These are phyloP conservation scores for Epichloe coenophiala DNA, from an alignment of 2,329 filamentous ascomycete species.

Conservation along the genomic window DNA sequence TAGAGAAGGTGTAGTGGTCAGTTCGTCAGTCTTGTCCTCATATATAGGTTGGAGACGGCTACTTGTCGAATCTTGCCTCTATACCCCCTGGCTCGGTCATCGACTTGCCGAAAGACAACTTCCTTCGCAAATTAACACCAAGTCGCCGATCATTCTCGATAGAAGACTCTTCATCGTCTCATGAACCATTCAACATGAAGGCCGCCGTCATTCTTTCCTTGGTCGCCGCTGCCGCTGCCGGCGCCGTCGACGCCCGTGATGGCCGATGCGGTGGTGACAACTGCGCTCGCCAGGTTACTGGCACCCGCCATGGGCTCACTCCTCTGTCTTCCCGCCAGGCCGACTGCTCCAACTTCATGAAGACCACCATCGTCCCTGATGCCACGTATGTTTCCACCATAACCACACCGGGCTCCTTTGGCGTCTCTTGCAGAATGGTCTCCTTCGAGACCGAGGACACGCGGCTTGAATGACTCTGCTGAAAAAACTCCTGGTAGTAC, in stretches of 20 bases:
- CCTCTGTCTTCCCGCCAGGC: conserved; percentile 22
- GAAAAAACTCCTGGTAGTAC: conserved; percentile 9
- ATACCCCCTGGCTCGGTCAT: not conserved
- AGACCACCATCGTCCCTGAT: conserved; percentile 25
- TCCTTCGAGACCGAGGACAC: not conserved
- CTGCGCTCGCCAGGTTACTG: conserved; percentile 33
- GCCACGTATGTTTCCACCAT: conserved; percentile 21
- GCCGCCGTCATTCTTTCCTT: conserved; percentile 24
- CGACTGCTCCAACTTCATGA: conserved; percentile 28
- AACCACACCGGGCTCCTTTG: not conserved
- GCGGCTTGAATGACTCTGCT: not conserved
- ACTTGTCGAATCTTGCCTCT: not conserved
- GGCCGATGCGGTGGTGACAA: conserved; percentile 27
- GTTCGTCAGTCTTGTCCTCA: not conserved
- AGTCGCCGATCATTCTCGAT: conserved; percentile 1
- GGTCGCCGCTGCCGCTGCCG: conserved; percentile 22
- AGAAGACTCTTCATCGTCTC: not conserved
- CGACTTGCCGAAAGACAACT: not conserved
- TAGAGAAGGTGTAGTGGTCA: not conserved
- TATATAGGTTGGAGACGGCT: not conserved
- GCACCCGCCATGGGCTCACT: conserved; percentile 24
- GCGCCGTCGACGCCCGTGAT: conserved; percentile 20
- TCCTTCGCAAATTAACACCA: not conserved
- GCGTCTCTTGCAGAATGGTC: not conserved
- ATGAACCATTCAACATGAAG: conserved; percentile 25